Evolutionary conservation across 345 rosid species (phyloP).

Genomic region (Diplotaxis tenuifolia): DNA sequence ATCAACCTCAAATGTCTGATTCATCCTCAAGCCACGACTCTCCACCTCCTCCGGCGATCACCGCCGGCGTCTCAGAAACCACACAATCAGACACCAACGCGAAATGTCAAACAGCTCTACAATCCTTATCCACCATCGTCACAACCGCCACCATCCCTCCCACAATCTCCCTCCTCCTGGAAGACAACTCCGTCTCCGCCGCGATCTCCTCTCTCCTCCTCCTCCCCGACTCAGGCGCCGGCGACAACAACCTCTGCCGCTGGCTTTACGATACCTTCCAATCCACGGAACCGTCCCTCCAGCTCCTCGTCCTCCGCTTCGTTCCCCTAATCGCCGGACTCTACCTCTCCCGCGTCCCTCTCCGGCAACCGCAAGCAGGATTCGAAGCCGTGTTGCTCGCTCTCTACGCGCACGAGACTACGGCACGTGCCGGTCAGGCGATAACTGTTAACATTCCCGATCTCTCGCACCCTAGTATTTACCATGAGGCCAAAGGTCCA

Average conservation of each 20-base stretch:
- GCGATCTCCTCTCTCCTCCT: conserved; percentile 68
- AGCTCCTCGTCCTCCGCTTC: conserved; percentile 71
- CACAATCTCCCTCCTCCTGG: conserved; percentile 56
- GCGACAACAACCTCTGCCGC: conserved; percentile 75
- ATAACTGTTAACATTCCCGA: conserved; percentile 67
- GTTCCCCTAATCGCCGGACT: conserved; percentile 63
- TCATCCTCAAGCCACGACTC: conserved; percentile 27
- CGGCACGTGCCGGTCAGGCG: conserved; percentile 59
- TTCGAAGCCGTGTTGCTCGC: conserved; percentile 82
- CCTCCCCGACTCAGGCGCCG: conserved; percentile 67
- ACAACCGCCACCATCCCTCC: conserved; percentile 41
- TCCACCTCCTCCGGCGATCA: conserved; percentile 12
- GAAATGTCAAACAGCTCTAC: conserved; percentile 41
- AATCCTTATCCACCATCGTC: conserved; percentile 50
- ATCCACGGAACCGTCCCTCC: conserved; percentile 53
- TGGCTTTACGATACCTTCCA: conserved; percentile 95
- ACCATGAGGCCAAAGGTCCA: conserved; percentile 58
- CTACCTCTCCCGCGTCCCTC: conserved; percentile 72
- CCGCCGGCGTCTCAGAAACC: conserved; percentile 4
- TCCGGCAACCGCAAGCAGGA: conserved; percentile 65
- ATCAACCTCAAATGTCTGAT: conserved; percentile 27
- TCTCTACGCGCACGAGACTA: conserved; percentile 72
- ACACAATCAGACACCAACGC: conserved; percentile 20
- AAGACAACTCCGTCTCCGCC: conserved; percentile 51
- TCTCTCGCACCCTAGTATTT: conserved; percentile 62